Evolutionary conservation across 306 rosid species (phyloP).

Genomic region (Pyrus bretschneideri): DNA sequence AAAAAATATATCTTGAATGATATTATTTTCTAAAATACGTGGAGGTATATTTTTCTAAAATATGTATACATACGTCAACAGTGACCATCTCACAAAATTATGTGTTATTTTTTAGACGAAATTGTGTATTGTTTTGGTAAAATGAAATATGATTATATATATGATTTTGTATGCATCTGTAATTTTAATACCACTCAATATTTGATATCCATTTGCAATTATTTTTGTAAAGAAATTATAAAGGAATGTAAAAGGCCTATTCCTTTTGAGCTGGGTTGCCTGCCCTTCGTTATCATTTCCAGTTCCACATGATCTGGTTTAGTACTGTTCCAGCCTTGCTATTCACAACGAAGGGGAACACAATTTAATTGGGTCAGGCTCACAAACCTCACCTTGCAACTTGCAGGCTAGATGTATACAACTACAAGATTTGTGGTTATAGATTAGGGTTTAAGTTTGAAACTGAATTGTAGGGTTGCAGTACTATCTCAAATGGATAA

Average conservation of each 20-base stretch:
- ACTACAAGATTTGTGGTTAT: not conserved
- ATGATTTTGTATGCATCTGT: no score
- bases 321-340: not conserved
- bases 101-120: no score
- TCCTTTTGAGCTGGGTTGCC: not conserved
- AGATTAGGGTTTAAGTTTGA: not conserved
- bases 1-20: not conserved
- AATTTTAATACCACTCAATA: no score
- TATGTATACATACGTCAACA: not conserved
- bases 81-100: not conserved
- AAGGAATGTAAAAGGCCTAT: not conserved
- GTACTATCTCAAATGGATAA: not conserved
- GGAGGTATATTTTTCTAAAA: not conserved
- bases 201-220: not conserved
- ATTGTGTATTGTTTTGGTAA: no score
- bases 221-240: not conserved
- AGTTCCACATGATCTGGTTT: not conserved
- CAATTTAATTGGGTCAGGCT: not conserved
- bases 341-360: not conserved
- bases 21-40: not conserved
- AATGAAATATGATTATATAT: no score
- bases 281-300: not conserved
- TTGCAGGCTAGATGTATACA: not conserved
- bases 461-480: not conserved
- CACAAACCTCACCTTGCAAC: not conserved